A percentile compares a stretch with the other conserved stretches of the same genome.
These are phyloP conservation scores for Fraxinus floribunda DNA, from an alignment of 305 asterid species.

Conservation along the genomic window DNA sequence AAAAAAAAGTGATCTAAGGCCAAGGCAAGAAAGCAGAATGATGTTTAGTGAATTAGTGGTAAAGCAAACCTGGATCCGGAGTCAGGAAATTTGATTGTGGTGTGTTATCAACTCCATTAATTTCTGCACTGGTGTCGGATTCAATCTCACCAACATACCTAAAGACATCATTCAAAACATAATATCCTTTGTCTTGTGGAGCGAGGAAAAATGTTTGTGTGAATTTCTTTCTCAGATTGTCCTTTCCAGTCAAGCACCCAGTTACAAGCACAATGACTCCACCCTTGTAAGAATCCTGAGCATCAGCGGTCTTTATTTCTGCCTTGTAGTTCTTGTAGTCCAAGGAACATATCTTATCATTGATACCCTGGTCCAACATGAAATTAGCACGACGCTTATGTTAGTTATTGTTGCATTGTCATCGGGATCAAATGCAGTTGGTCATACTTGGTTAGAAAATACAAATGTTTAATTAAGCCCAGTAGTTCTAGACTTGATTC, in stretches of 20 bases:
- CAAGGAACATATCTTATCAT: constrained; percentile 65
- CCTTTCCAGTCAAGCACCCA: constrained; percentile 71
- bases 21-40: not conserved
- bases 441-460: not conserved
- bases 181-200: constrained; percentile 85
- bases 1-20: constrained; percentile 2
- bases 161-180: constrained; percentile 68
- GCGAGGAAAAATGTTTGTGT: constrained; percentile 83
- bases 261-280: constrained; percentile 79
- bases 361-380: constrained; percentile 51
- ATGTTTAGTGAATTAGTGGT: not conserved
- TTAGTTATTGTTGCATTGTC: not conserved
- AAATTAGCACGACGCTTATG: constrained; percentile 18
- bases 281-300: constrained; percentile 60
- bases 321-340: constrained; percentile 72
- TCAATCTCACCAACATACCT: constrained; percentile 57
- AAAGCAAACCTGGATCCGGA: constrained; percentile 54
- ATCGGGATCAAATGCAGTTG: not conserved
- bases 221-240: constrained; percentile 57
- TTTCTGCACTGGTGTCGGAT: constrained; percentile 29
- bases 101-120: constrained; percentile 36
- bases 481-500: not conserved
- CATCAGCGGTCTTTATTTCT: constrained; percentile 75
- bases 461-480: not conserved
- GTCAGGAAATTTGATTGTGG: constrained; percentile 30